These are phyloP conservation scores for Panaeolus cyanescens DNA, from an alignment of 768 basidiomycete genomes.

Conservation along the genomic window DNA sequence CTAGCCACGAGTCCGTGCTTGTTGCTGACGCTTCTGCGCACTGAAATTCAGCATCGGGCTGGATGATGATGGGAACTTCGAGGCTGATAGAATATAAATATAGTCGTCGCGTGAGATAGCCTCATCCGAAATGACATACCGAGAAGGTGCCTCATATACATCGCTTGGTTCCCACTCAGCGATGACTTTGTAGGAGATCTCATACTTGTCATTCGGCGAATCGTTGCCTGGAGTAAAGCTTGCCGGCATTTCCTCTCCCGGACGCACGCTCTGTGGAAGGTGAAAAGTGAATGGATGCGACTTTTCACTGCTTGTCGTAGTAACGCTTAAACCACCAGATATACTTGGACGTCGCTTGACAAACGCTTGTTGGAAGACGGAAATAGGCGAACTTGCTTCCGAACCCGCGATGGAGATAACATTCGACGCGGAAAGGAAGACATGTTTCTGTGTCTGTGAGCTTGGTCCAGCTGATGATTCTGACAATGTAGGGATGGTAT, in stretches of 20 bases:
- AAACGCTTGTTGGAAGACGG: conserved; percentile 45
- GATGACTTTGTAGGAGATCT: conserved; percentile 55
- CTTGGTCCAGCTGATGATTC: conserved; percentile 14
- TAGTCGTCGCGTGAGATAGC: neutral
- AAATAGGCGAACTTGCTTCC: conserved; percentile 32
- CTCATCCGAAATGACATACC: conserved; percentile 40
- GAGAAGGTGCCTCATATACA: conserved; percentile 40
- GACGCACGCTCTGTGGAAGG: conserved; percentile 48
- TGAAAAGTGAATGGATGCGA: conserved; percentile 56
- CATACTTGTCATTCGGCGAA: conserved; percentile 27
- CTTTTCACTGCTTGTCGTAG: conserved; percentile 34
- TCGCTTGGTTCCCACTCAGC: conserved; percentile 60
- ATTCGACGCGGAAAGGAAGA: conserved; percentile 52
- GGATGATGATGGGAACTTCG: conserved; percentile 64
- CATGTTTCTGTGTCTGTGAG: conserved; percentile 35
- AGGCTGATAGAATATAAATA: conserved; percentile 39
- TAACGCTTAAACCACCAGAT: conserved; percentile 34
- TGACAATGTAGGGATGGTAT: conserved; percentile 28
- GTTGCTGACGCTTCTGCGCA: conserved; percentile 49
- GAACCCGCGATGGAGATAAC: conserved; percentile 41
- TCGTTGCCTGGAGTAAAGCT: conserved; percentile 49
- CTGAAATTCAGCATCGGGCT: conserved; percentile 61
- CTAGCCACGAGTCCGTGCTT: conserved; percentile 61
- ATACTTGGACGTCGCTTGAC: conserved; percentile 47
- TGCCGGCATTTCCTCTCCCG: conserved; percentile 63